Evolutionary conservation across 1,284 basidiomycete species (phyloP).

Genomic region (Ustilago sp.): DNA sequence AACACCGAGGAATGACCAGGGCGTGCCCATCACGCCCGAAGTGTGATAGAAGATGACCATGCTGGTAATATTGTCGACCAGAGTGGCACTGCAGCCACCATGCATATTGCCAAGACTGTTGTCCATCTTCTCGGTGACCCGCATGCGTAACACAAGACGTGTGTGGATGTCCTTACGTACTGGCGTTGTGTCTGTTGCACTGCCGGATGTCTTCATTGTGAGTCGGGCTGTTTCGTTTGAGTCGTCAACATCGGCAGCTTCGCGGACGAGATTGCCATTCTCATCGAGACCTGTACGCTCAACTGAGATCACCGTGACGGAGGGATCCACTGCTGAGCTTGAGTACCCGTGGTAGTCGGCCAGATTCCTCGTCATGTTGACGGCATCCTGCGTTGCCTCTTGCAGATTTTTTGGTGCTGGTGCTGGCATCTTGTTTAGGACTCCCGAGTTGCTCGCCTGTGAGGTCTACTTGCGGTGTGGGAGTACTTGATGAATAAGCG

Average conservation of each 20-base stretch:
- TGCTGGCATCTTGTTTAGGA: slow-evolving; percentile 28
- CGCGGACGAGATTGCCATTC: slow-evolving; percentile 27
- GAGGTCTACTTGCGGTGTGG: no score
- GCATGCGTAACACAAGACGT: slow-evolving; percentile 50
- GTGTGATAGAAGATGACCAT: slow-evolving; percentile 53
- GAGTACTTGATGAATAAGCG: no score
- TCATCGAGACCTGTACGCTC: slow-evolving; percentile 45
- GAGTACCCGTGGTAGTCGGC: slow-evolving; percentile 34
- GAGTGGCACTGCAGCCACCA: slow-evolving; percentile 56
- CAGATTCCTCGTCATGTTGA: slow-evolving; percentile 37
- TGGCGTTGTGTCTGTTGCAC: slow-evolving; percentile 13
- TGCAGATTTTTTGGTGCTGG: slow-evolving; percentile 34
- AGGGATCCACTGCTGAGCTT: slow-evolving; percentile 34
- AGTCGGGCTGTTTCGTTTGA: slow-evolving; percentile 24
- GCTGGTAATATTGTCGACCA: slow-evolving; percentile 58
- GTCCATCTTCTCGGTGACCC: slow-evolving; percentile 54
- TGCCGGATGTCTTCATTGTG: slow-evolving; percentile 31
- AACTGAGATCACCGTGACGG: slow-evolving; percentile 28
- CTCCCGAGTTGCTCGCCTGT: not conserved
- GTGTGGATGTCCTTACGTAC: slow-evolving; percentile 48
- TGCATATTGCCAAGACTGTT: slow-evolving; percentile 61
- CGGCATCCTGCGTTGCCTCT: slow-evolving; percentile 48
- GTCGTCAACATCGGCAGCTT: slow-evolving; percentile 41
- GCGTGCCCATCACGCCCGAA: slow-evolving; percentile 41
- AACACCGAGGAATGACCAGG: slow-evolving; percentile 65